Percentiles rank a stretch among this genome's conserved stretches.
These are phyloP conservation scores for Candida tibetensis DNA, from an alignment of 805 yeast genomes.

Conservation along the genomic window DNA sequence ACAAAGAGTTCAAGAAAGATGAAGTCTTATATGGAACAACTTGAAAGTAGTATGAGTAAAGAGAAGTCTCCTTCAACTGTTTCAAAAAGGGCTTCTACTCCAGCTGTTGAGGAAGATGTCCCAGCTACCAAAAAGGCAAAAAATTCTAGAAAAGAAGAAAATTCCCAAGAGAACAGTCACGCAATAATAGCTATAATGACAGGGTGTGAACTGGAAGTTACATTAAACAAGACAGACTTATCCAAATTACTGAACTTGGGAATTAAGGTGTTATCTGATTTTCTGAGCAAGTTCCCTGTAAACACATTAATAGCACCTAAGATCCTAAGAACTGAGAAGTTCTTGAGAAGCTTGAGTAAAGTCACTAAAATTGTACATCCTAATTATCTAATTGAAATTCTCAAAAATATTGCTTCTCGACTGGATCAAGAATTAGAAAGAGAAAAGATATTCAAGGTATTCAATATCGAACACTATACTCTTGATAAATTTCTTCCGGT, in stretches of 20 bases:
- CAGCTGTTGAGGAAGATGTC: neutral
- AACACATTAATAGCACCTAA: conserved; percentile 74
- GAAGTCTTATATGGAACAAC: conserved; percentile 34
- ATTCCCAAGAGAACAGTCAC: conserved; percentile 18
- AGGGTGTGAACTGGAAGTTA: conserved; percentile 54
- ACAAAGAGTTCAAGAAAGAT: conserved; percentile 43
- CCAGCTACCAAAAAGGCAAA: conserved; percentile 7
- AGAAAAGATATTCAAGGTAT: conserved; percentile 16
- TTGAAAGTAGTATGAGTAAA: conserved; percentile 20
- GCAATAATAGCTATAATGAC: conserved; percentile 54
- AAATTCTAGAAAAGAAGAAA: conserved; percentile 13
- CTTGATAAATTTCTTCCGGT: conserved; percentile 31
- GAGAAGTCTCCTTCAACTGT: neutral
- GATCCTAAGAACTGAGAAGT: conserved; percentile 83
- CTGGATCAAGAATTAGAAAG: conserved; percentile 4
- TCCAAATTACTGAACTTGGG: conserved; percentile 52
- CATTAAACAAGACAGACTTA: conserved; percentile 42
- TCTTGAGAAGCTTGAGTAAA: conserved; percentile 63
- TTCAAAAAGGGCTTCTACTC: conserved; percentile 1
- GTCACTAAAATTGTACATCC: conserved; percentile 57
- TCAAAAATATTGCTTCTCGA: conserved; percentile 17
- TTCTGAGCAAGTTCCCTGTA: conserved; percentile 34
- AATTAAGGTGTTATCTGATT: conserved; percentile 47
- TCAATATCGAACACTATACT: conserved; percentile 29
- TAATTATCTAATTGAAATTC: conserved; percentile 45